Percentiles rank a stretch among this genome's conserved stretches.
phyloP scores from a whole-genome alignment of 352 stramenopile species.

The Blastocystis sp. region DNA sequence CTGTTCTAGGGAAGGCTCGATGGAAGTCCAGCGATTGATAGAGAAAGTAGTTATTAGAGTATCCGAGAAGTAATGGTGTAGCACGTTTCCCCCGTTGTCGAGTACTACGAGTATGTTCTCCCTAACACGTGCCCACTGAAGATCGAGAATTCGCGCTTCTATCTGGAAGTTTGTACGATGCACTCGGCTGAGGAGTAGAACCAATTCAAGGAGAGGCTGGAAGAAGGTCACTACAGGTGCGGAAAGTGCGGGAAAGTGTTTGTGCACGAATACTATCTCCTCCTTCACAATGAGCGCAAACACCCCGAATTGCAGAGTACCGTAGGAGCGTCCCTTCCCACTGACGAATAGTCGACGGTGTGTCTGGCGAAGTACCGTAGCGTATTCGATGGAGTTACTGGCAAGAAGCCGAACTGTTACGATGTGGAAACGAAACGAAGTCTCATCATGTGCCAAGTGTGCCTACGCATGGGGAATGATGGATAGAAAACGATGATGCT shows the following conservation, averaged over 20 bases:
- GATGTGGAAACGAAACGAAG: slow-evolving; percentile 37
- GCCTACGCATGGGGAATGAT: not conserved
- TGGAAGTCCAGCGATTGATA: slow-evolving; percentile 57
- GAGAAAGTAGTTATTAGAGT: slow-evolving; percentile 6
- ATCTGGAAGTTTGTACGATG: slow-evolving; percentile 32
- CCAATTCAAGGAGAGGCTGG: slow-evolving; percentile 52
- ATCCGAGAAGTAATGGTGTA: not conserved
- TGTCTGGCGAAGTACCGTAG: slow-evolving; percentile 62
- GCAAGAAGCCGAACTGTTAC: slow-evolving; percentile 39
- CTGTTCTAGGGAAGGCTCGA: slow-evolving; percentile 55
- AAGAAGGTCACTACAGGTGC: slow-evolving; percentile 53
- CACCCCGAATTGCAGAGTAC: slow-evolving; percentile 43
- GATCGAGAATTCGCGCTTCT: slow-evolving; percentile 54
- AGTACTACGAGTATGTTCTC: slow-evolving; percentile 66
- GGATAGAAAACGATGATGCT: slow-evolving; percentile 52
- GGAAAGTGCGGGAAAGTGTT: slow-evolving; percentile 64
- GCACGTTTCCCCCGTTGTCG: slow-evolving; percentile 51
- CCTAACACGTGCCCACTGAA: slow-evolving; percentile 30
- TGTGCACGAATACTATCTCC: slow-evolving; percentile 63
- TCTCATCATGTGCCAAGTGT: slow-evolving; percentile 43
- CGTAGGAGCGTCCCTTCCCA: not conserved
- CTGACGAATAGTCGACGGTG: slow-evolving; percentile 19
- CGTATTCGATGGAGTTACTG: slow-evolving; percentile 46
- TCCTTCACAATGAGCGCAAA: slow-evolving; percentile 53
- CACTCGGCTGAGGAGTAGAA: not conserved